A percentile compares a stretch with the other conserved stretches of the same genome.
phyloP scores from a whole-genome alignment of 2,329 filamentous ascomycete genomes.

The Penicillium sp. region DNA sequence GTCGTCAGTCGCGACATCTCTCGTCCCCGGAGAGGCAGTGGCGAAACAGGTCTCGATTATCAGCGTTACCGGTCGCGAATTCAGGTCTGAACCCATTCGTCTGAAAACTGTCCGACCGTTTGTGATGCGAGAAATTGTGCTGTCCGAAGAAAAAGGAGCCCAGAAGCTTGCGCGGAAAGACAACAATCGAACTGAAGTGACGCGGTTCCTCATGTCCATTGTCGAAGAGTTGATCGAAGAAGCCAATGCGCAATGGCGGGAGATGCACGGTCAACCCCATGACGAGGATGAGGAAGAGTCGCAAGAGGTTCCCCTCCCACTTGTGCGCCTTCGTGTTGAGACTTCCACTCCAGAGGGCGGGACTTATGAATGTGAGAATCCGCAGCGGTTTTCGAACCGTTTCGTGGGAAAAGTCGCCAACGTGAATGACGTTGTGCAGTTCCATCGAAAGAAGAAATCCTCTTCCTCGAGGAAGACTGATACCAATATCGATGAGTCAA shows the following conservation, averaged over 20 bases:
- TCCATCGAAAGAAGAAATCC: constrained; percentile 80
- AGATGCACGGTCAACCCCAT: constrained; percentile 62
- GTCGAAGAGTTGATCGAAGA: constrained; percentile 86
- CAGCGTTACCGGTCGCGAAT: constrained; percentile 77
- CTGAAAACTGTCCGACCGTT: constrained; percentile 90
- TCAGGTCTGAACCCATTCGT: constrained; percentile 74
- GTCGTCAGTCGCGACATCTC: constrained; percentile 90
- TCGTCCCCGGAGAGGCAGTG: constrained; percentile 85
- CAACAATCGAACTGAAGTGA: constrained; percentile 80
- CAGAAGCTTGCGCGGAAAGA: constrained; percentile 74
- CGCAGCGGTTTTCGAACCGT: constrained; percentile 90
- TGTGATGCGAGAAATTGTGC: constrained; percentile 75
- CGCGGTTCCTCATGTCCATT: constrained; percentile 69
- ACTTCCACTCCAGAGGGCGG: constrained; percentile 82
- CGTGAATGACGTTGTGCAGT: constrained; percentile 88
- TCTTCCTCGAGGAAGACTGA: constrained; percentile 50
- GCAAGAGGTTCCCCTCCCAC: constrained; percentile 67
- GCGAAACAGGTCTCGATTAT: constrained; percentile 87
- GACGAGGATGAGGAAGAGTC: constrained; percentile 55
- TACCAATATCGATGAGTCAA: constrained; percentile 60
- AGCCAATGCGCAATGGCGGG: constrained; percentile 76
- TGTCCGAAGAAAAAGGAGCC: constrained; percentile 73
- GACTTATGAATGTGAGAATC: constrained; percentile 87
- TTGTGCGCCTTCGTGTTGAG: constrained; percentile 88
- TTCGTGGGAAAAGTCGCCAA: constrained; percentile 92